phyloP scores from a whole-genome alignment of 2,329 filamentous ascomycete species.

The Endothia cerciana region DNA sequence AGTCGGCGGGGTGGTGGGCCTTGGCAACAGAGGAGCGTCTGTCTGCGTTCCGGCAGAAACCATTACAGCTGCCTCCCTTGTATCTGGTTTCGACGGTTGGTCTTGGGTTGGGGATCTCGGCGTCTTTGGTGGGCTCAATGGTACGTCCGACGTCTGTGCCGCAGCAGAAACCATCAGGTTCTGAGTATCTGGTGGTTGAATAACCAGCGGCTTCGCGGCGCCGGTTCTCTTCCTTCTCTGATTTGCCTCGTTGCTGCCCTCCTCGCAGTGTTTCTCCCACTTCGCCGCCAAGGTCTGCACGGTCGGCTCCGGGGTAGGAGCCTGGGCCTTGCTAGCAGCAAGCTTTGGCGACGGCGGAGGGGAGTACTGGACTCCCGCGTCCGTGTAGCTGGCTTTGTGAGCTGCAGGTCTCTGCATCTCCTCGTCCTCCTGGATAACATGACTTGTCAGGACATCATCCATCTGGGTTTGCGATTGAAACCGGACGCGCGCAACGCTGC shows the following conservation, averaged over 20 bases:
- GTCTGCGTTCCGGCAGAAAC: conserved; percentile 67
- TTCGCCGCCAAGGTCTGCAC: conserved; percentile 37
- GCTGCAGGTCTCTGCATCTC: conserved; percentile 38
- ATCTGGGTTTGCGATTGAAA: conserved; percentile 53
- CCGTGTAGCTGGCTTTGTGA: conserved; percentile 63
- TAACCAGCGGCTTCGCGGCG: conserved; percentile 52
- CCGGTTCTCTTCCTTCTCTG: conserved; percentile 72
- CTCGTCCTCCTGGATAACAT: conserved; percentile 55
- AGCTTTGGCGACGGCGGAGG: conserved; percentile 75
- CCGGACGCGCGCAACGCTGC: conserved; percentile 58
- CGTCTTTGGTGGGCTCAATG: conserved; percentile 67
- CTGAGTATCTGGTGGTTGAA: conserved; percentile 46
- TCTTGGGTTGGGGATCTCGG: conserved; percentile 56
- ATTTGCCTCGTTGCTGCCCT: conserved; percentile 68
- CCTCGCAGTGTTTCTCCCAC: conserved; percentile 45
- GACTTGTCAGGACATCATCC: conserved; percentile 51
- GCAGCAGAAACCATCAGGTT: conserved; percentile 66
- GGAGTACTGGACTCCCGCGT: conserved; percentile 81
- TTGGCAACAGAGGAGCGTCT: conserved; percentile 43
- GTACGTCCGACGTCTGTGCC: conserved; percentile 65
- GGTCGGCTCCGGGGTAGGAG: conserved; percentile 46
- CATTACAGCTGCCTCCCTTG: conserved; percentile 43
- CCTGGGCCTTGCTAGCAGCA: conserved; percentile 44
- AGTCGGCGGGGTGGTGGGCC: conserved; percentile 32
- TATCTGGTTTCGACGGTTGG: conserved; percentile 34